Percentiles rank a stretch among this genome's conserved stretches.
These are phyloP conservation scores for Rubroshorea leprosula DNA, from an alignment of 345 rosid species.

Conservation along the genomic window DNA sequence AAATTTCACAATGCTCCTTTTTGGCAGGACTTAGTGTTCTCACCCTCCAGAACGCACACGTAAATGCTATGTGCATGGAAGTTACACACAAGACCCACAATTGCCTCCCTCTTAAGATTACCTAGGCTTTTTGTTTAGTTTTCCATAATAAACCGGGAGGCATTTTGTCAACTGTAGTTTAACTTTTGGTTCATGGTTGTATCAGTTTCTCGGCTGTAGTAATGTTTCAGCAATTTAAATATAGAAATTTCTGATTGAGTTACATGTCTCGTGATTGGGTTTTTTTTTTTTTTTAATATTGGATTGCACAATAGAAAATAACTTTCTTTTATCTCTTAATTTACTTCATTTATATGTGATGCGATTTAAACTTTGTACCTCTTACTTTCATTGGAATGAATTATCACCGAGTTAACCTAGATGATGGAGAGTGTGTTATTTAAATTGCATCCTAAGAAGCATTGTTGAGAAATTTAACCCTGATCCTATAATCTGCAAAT, in stretches of 20 bases:
- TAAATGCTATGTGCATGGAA: background rate
- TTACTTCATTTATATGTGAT: too few relatives aligned
- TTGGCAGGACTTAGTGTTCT: conserved; percentile 4
- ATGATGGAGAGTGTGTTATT: too few relatives aligned
- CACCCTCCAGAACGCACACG: background rate
- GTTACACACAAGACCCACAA: conserved; percentile 1
- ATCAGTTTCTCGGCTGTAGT: conserved; percentile 1
- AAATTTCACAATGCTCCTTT: background rate
- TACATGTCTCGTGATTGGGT: background rate
- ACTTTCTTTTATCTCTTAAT: too few relatives aligned
- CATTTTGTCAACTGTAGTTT: conserved; percentile 9
- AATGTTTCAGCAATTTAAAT: background rate
- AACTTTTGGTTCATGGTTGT: background rate
- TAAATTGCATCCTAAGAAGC: too few relatives aligned
- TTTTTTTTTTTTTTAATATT: too few relatives aligned
- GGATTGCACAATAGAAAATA: too few relatives aligned
- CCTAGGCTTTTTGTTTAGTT: background rate
- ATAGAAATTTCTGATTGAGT: background rate
- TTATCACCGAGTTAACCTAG: too few relatives aligned
- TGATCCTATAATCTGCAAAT: too few relatives aligned
- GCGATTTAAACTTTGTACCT: too few relatives aligned
- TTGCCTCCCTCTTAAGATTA: background rate
- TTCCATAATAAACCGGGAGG: conserved; percentile 15
- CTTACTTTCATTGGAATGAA: too few relatives aligned
- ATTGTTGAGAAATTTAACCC: too few relatives aligned